A percentile compares a stretch with the other conserved stretches of the same genome.
These are phyloP conservation scores for Fraxinus floribunda DNA, from an alignment of 305 asterid genomes.

Conservation along the genomic window DNA sequence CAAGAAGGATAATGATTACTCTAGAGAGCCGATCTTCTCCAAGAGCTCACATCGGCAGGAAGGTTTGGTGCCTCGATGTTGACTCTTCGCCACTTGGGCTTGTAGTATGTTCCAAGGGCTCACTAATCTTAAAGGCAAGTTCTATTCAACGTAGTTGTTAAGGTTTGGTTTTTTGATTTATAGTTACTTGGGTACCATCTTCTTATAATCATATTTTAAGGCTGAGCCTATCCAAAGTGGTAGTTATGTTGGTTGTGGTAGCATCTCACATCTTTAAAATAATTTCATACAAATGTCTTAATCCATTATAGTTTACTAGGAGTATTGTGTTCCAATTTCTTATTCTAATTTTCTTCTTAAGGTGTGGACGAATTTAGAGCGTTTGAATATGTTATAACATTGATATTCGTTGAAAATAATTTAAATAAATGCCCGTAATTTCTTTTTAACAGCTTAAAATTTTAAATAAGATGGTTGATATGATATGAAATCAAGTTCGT, in stretches of 20 bases:
- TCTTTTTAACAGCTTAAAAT: no score
- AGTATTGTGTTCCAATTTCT: not conserved
- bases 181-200: not conserved
- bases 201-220: not conserved
- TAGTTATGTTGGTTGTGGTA: not conserved
- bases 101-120: not conserved
- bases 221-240: not conserved
- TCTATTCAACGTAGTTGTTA: no score
- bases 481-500: not conserved
- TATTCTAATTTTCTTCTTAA: not conserved
- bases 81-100: not conserved
- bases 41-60: not conserved
- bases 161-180: not conserved
- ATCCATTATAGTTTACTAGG: not conserved
- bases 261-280: not conserved
- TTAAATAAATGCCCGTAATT: not conserved
- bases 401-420: not conserved
- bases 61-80: not conserved
- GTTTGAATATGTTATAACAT: not conserved
- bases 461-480: not conserved
- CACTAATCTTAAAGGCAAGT: not conserved
- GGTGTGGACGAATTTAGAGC: not conserved
- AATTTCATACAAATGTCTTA: not conserved
- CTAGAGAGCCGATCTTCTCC: not conserved
- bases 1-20: not conserved